Base-by-base conservation (phyloP, 2,329 filamentous ascomycete genomes). In the Talaromyces sp. region DNA sequence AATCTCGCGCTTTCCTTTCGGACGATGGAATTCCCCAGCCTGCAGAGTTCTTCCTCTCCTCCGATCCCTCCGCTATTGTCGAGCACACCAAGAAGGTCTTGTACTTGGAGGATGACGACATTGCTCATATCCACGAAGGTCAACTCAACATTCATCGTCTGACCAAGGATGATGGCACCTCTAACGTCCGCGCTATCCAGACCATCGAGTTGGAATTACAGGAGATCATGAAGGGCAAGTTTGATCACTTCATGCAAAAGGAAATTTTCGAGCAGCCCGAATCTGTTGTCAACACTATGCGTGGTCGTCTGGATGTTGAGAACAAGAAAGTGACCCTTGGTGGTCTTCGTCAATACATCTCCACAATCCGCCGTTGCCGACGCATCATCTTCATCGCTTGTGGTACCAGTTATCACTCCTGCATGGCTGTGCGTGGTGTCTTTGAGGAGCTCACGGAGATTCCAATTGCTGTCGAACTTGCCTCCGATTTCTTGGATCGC, bases 211-310 rank as follows among this genome's bases (percentile, higher is more conserved):
- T 99, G 60, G 93, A 99, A 85, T 90, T 99, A 70, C 95, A 99
- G 85, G 93, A 99, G 85, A 99, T 99, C 82, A 99, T 99, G 95
- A 99, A 99, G 90, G 95, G 95, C 81, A 96, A 95, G 79, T 99
- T 98, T 82, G 95, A 99, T 80, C 95, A 99, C 84, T 99, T 97
- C 86, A 99, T 99, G 95, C 95, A 99, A 81, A 99, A 99, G 88
- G 95, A 99, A 81, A 99, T 99, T 76, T 99, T 99, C 80, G 95
- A 99, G 86, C 95, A 99, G 85, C 95, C 95, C 76, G 95, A 99
- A 83, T 99, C 95, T 14, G 92, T 99, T 68, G 89, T 99, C 84
- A 99, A 99, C 87, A 97, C 95, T 71, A 99, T 99, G 95, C 92
- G 95, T 88, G 95, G 95, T 82, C 95, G 95, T 83, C 85, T 99